Evolutionary conservation across 441 rosid species (phyloP), one percentile per base, ranked within the genome.

Genomic region (Pelargonium cotyledonis): DNA sequence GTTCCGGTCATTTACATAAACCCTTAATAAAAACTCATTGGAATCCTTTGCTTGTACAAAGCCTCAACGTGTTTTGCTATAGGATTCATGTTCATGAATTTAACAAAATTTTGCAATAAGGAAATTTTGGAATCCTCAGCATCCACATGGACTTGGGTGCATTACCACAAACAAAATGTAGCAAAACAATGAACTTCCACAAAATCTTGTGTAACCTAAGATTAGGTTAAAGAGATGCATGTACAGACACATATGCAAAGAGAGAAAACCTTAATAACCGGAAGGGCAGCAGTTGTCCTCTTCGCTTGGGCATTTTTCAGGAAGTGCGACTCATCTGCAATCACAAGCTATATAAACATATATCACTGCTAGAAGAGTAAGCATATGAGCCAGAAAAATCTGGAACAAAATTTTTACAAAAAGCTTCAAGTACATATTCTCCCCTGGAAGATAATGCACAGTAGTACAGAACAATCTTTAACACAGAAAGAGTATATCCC

Each of bases 281-380:
- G 98, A 84, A 91, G 89, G 66, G 88, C 68, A 68, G 94, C 87
- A 72, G 75, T 76, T 55, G 97, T 95, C 85, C 99, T 86, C 86
- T 91, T 95, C 62, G 99, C 99, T 85, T 90, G 94, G 78, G 91
- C 96, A 80, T 91, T 95, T 81, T 95, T 95, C 78, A 95, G 78
- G 80, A 86, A 95, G 80, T 95, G 99, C 0, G 97, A 95, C 80
- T 95, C 99, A 73, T 95, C 99, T 49, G 97, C 99, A 75, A 95
- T 90, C 81, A 95, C 97, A 82, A 95, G 85, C 99, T 94, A 78
- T 64, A 76, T 40, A 74, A 75, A 77, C 76, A 69, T 6, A 68
- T 8, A 76, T 64, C 55, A 74, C 63, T 60, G 26, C 73, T 65
- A 79, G 63, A 70, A 75, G 69, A 70, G 74, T 63, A 31, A 65